phyloP scores from a whole-genome alignment of 2,329 filamentous ascomycete genomes.

The Aspergillus novoparasiticus region DNA sequence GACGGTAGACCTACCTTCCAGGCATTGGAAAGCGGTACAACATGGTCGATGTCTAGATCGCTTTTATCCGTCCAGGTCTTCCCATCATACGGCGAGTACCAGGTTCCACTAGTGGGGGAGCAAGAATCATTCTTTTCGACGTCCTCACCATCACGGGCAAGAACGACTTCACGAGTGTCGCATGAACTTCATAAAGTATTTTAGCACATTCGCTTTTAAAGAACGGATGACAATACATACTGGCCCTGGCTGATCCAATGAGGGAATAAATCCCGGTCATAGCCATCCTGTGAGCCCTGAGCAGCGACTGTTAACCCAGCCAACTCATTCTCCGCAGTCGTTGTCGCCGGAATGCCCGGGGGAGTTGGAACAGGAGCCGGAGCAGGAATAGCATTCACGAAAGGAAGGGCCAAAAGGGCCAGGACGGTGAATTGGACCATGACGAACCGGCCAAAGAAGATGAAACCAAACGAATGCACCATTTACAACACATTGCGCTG shows the following conservation, averaged over 20 bases:
- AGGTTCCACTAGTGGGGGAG: slow-evolving; percentile 65
- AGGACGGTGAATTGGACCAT: slow-evolving; percentile 11
- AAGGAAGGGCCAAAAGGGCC: slow-evolving; percentile 20
- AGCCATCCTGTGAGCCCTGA: slow-evolving; percentile 57
- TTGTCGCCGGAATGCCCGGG: slow-evolving; percentile 64
- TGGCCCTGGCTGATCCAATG: slow-evolving; percentile 63
- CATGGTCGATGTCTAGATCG: slow-evolving; percentile 80
- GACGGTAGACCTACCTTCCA: slow-evolving; percentile 61
- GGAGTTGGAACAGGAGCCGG: slow-evolving; percentile 41
- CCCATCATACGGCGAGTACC: slow-evolving; percentile 75
- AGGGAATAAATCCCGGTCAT: slow-evolving; percentile 69
- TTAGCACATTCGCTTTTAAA: neutral
- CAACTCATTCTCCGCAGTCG: slow-evolving; percentile 61
- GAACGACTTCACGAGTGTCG: slow-evolving; percentile 72
- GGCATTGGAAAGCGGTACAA: slow-evolving; percentile 79
- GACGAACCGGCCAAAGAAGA: neutral
- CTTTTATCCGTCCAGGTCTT: slow-evolving; percentile 67
- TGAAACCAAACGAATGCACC: neutral
- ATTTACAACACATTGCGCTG: neutral
- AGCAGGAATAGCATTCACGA: slow-evolving; percentile 20
- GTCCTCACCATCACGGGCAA: slow-evolving; percentile 70
- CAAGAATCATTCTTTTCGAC: slow-evolving; percentile 65
- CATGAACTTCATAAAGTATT: slow-evolving; percentile 54
- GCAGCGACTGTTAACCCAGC: slow-evolving; percentile 60
- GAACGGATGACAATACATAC: slow-evolving; percentile 40